phyloP scores from a whole-genome alignment of 768 basidiomycete species.

The Phlebiopsis gigantea region DNA sequence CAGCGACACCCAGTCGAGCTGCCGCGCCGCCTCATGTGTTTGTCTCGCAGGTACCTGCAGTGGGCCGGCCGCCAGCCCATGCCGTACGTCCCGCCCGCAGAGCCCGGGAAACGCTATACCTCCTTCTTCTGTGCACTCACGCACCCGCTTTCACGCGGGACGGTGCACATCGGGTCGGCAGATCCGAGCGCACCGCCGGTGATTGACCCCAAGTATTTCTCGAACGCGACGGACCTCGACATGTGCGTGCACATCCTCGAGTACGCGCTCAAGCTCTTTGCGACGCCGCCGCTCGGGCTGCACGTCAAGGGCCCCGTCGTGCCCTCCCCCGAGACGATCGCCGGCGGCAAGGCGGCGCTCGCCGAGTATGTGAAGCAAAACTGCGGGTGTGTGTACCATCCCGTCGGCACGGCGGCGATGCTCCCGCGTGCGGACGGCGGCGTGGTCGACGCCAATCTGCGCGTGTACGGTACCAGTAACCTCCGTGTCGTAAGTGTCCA shows the following conservation, averaged over 20 bases:
- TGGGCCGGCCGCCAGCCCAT: conserved; percentile 7
- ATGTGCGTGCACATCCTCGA: not conserved
- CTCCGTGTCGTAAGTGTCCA: conserved; percentile 19
- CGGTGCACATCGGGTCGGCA: conserved; percentile 19
- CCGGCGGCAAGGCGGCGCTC: not conserved
- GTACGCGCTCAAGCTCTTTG: conserved; percentile 1
- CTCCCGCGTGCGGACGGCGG: conserved; percentile 35
- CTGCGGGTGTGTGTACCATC: conserved; percentile 19
- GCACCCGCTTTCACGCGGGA: conserved; percentile 21
- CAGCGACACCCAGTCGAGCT: no score
- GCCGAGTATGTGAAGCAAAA: conserved; percentile 3
- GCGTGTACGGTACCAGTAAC: conserved; percentile 30
- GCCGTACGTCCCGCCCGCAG: not conserved
- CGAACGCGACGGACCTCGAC: conserved; percentile 15
- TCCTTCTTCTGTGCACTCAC: not conserved
- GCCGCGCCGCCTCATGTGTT: not conserved
- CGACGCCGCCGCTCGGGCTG: not conserved
- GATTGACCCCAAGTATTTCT: conserved; percentile 26
- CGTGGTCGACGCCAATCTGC: conserved; percentile 27
- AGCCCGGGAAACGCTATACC: conserved; percentile 5
- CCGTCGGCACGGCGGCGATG: conserved; percentile 35
- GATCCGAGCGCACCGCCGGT: conserved; percentile 20
- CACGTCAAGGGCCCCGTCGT: not conserved
- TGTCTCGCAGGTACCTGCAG: not conserved
- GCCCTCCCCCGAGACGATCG: not conserved